Percentiles rank a stretch among this genome's conserved stretches.
These are phyloP conservation scores for Conticribra guillardii DNA, from an alignment of 108 stramenopile species.

Conservation along the genomic window DNA sequence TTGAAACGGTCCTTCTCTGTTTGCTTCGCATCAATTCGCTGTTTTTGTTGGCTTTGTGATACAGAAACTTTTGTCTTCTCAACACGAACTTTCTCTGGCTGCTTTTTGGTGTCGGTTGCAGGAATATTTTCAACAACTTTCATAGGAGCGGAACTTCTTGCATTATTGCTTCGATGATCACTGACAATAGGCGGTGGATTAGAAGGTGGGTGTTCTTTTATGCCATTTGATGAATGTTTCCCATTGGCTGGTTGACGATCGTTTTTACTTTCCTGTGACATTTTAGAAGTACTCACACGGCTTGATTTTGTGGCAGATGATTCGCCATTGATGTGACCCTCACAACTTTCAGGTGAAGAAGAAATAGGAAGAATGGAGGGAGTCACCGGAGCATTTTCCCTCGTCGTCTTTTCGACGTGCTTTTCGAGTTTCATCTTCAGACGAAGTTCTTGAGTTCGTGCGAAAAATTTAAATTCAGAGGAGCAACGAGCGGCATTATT, in stretches of 20 bases:
- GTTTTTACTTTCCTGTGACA: neutral
- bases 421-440: conserved; percentile 3
- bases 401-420: conserved; percentile 6
- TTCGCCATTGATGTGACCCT: neutral
- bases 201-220: too few relatives aligned
- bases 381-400: too few relatives aligned
- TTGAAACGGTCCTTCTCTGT: conserved; percentile 1
- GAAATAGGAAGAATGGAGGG: too few relatives aligned
- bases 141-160: too few relatives aligned
- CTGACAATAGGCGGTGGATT: too few relatives aligned
- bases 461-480: conserved; percentile 10
- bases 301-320: neutral
- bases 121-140: too few relatives aligned
- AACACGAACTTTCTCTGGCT: neutral
- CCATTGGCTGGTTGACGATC: neutral
- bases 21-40: conserved; percentile 19
- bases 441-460: conserved; percentile 7
- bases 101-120: too few relatives aligned
- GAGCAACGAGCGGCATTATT: conserved; percentile 3
- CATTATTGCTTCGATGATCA: too few relatives aligned
- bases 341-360: neutral
- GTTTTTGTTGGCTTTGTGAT: conserved; percentile 12
- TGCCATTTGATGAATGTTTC: conserved; percentile 2
- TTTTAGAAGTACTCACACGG: too few relatives aligned
- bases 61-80: conserved; percentile 8